These are phyloP conservation scores for Phytophthora chlamydospora DNA, from an alignment of 352 stramenopile genomes.

Conservation along the genomic window DNA sequence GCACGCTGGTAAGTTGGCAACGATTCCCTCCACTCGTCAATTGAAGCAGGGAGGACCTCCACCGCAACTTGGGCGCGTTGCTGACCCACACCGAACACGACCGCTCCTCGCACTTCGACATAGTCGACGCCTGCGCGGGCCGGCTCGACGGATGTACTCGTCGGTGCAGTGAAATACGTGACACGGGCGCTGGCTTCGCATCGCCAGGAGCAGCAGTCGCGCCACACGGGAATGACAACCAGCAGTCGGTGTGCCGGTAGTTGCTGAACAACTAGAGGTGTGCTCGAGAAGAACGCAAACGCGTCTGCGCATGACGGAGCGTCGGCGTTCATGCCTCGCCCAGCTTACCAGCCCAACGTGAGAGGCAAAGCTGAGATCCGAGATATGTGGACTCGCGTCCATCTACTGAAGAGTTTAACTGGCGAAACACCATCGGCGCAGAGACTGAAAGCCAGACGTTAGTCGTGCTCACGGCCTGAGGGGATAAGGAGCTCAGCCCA, in stretches of 20 bases:
- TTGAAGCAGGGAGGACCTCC: slow-evolving; percentile 30
- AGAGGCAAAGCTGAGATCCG: not conserved
- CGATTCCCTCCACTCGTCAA: slow-evolving; percentile 3
- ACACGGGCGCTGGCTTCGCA: slow-evolving; percentile 16
- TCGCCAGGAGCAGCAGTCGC: slow-evolving; percentile 23
- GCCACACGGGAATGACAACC: slow-evolving; percentile 30
- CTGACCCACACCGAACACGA: slow-evolving; percentile 31
- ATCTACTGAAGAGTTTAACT: slow-evolving; percentile 7
- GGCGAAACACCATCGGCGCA: not conserved
- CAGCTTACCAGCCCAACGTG: not conserved
- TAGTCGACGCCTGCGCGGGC: slow-evolving; percentile 33
- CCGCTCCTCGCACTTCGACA: slow-evolving; percentile 24
- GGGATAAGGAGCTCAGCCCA: slow-evolving; percentile 6
- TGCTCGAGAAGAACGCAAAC: slow-evolving; percentile 23
- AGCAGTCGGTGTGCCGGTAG: slow-evolving; percentile 15
- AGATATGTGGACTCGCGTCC: not conserved
- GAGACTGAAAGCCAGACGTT: not conserved
- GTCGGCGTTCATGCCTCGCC: slow-evolving; percentile 15
- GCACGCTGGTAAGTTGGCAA: slow-evolving; percentile 8
- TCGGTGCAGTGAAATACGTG: slow-evolving; percentile 21
- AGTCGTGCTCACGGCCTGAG: slow-evolving; percentile 14
- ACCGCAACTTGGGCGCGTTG: slow-evolving; percentile 31
- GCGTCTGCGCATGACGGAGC: slow-evolving; percentile 20
- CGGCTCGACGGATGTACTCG: slow-evolving; percentile 8
- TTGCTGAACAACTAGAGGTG: slow-evolving; percentile 29